These are phyloP conservation scores for Cytospora leucostoma DNA, from an alignment of 2,329 filamentous ascomycete genomes.

Conservation along the genomic window DNA sequence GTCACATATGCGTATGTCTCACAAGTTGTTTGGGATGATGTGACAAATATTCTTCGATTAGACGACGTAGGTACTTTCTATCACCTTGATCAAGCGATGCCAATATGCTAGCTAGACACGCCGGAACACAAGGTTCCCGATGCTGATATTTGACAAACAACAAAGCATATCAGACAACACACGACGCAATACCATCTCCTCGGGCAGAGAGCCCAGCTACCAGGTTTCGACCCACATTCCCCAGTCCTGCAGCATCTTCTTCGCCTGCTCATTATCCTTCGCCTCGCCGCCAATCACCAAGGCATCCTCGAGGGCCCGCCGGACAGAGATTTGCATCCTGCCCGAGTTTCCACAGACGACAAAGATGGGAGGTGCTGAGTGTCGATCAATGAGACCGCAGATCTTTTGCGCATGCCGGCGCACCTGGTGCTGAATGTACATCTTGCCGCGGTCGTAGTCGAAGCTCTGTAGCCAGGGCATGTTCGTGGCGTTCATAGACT, in stretches of 20 bases:
- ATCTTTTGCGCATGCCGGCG: constrained; percentile 44
- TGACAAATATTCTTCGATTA: too few species aligned
- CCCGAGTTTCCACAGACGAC: constrained; percentile 59
- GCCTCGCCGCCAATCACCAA: constrained; percentile 43
- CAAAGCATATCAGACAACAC: neutral
- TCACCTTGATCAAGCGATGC: too few species aligned
- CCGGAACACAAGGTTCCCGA: too few species aligned
- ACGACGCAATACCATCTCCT: neutral
- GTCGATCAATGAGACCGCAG: constrained; percentile 39
- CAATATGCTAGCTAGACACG: too few species aligned
- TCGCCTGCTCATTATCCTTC: constrained; percentile 41
- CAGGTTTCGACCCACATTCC: constrained; percentile 63
- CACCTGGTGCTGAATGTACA: constrained; percentile 59
- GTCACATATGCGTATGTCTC: too few species aligned
- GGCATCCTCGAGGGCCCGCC: constrained; percentile 52
- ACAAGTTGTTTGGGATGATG: too few species aligned
- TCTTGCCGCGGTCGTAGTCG: constrained; percentile 42
- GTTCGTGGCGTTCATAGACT: constrained; percentile 18
- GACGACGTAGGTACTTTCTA: too few species aligned
- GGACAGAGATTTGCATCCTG: constrained; percentile 59
- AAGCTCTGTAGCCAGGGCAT: constrained; percentile 24
- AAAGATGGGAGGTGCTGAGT: constrained; percentile 45
- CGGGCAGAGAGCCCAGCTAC: constrained; percentile 37
- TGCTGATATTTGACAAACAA: neutral
- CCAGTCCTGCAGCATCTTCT: constrained; percentile 39